Conservation (phyloP, 75 land plant genomes). For the Cryptomeria japonica region DNA sequence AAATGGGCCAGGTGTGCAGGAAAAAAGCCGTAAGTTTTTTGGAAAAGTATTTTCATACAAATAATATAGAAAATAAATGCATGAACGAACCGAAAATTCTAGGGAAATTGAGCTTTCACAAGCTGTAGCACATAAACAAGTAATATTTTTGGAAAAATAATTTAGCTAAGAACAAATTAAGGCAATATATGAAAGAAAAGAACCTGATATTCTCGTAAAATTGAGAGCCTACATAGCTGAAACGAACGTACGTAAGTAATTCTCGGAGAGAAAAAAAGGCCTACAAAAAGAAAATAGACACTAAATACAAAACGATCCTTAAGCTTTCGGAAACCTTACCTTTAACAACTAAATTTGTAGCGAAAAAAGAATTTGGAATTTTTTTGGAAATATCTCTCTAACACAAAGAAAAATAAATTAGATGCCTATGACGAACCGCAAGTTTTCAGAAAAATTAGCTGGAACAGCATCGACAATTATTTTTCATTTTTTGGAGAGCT, state of each 20-base stretch:
- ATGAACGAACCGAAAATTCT: neutral
- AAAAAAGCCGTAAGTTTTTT: neutral
- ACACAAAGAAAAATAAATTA: too few relatives aligned
- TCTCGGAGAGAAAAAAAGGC: neutral
- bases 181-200: neutral
- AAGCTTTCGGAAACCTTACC: neutral
- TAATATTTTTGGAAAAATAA: too few relatives aligned
- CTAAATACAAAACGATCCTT: neutral
- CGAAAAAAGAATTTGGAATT: too few relatives aligned
- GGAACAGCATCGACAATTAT: too few relatives aligned
- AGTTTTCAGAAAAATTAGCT: neutral
- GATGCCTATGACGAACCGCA: neutral
- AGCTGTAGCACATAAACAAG: neutral
- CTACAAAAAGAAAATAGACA: too few relatives aligned
- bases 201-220: neutral
- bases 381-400: neutral
- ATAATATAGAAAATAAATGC: neutral
- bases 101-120: neutral
- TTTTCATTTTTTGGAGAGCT: too few relatives aligned
- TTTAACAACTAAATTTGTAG: neutral
- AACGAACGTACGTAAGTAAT: neutral
- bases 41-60: neutral
- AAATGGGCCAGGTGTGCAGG: neutral
- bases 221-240: neutral
- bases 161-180: too few relatives aligned